These are phyloP conservation scores for Termitomyces eurrhizus DNA, from an alignment of 768 basidiomycete genomes.

Conservation along the genomic window DNA sequence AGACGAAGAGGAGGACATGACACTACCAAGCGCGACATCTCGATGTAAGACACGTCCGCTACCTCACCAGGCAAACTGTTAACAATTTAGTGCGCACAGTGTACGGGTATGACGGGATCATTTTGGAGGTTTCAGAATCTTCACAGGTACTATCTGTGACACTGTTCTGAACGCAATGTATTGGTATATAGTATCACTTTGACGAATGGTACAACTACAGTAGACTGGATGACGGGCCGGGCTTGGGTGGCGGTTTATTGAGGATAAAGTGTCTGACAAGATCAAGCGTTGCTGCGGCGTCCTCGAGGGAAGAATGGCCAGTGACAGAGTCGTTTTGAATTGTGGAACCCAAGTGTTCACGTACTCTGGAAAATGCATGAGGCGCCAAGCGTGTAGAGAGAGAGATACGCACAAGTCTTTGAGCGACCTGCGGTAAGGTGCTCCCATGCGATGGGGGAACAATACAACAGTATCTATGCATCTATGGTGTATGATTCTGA, in stretches of 20 bases:
- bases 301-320: conserved; percentile 90
- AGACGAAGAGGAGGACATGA: conserved; percentile 69
- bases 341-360: conserved; percentile 72
- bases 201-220: neutral
- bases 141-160: conserved; percentile 75
- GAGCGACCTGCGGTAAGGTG: conserved; percentile 79
- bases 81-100: conserved; percentile 34
- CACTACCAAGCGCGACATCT: conserved; percentile 62
- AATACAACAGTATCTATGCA: conserved; percentile 87
- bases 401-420: conserved; percentile 63
- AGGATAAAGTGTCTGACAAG: conserved; percentile 80
- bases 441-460: conserved; percentile 72
- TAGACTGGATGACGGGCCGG: conserved; percentile 2
- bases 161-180: conserved; percentile 41
- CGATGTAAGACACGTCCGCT: conserved; percentile 44
- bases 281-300: conserved; percentile 85
- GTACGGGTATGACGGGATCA: conserved; percentile 77
- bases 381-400: neutral
- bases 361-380: conserved; percentile 49
- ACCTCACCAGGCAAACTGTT: neutral
- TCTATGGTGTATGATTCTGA: conserved; percentile 81
- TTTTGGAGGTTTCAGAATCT: conserved; percentile 73
- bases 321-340: conserved; percentile 80
- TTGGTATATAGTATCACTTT: neutral
- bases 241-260: conserved; percentile 43